These are phyloP conservation scores for Fomes fomentarius DNA, from an alignment of 1,284 basidiomycete genomes.

Conservation along the genomic window DNA sequence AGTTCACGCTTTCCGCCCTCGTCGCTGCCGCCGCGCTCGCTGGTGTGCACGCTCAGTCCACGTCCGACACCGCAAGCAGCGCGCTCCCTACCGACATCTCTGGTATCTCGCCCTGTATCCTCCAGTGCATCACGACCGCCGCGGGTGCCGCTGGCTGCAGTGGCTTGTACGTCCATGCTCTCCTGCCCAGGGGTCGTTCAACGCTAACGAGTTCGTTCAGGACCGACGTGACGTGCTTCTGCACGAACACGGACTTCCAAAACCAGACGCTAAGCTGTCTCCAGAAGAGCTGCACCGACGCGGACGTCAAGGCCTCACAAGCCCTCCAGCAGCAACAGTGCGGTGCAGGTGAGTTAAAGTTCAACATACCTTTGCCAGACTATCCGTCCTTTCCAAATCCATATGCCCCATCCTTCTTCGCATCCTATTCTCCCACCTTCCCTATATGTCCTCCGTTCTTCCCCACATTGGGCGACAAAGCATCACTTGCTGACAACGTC, in stretches of 20 bases:
- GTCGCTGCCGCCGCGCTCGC: background rate
- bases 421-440: too few relatives aligned
- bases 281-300: slow-evolving; percentile 8
- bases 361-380: too few relatives aligned
- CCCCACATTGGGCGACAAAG: too few relatives aligned
- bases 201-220: slow-evolving; percentile 9
- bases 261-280: slow-evolving; percentile 12
- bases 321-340: background rate
- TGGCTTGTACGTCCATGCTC: background rate
- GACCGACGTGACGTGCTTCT: slow-evolving; percentile 20
- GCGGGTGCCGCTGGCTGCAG: background rate
- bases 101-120: background rate
- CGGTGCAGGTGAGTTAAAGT: background rate
- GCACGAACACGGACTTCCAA: slow-evolving; percentile 20
- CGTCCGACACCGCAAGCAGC: background rate
- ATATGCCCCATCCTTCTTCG: too few relatives aligned
- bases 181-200: background rate
- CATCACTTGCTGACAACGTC: too few relatives aligned
- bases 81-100: background rate
- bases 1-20: background rate
- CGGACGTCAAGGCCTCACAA: slow-evolving; percentile 12
- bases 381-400: too few relatives aligned
- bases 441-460: too few relatives aligned
- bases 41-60: background rate
- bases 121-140: background rate